Conservation (phyloP, 2,329 filamentous ascomycete genomes). For the Cladosporium austrohemisphaericum region DNA sequence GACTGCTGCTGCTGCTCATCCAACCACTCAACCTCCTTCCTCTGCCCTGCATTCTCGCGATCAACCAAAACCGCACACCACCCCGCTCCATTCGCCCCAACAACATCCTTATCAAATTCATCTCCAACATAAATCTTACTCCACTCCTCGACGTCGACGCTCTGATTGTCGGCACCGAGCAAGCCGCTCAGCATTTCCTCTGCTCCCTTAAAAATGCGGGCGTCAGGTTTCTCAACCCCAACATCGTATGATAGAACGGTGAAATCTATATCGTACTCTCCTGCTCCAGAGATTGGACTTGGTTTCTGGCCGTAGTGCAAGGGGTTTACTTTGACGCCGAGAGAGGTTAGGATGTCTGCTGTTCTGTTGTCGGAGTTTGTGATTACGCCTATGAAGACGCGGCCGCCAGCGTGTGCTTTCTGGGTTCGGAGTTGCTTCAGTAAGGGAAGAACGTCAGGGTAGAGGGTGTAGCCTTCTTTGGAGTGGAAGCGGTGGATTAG, state of each 20-base stretch:
- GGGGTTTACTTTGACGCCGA: constrained; percentile 50
- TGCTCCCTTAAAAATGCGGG: constrained; percentile 54
- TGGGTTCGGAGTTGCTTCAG: constrained; percentile 40
- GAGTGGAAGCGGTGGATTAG: constrained; percentile 55
- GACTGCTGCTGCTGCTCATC: constrained; percentile 17
- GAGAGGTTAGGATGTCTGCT: constrained; percentile 49
- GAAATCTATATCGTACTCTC: constrained; percentile 49
- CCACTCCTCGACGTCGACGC: constrained; percentile 22
- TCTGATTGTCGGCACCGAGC: constrained; percentile 29
- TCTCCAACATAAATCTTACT: constrained; percentile 54
- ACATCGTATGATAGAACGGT: constrained; percentile 62
- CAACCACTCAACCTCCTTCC: constrained; percentile 21
- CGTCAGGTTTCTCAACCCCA: constrained; percentile 57
- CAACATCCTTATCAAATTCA: constrained; percentile 49
- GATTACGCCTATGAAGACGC: constrained; percentile 53
- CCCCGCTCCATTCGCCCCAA: constrained; percentile 45
- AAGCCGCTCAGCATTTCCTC: constrained; percentile 40
- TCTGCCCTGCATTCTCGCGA: constrained; percentile 25
- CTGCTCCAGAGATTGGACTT: not conserved
- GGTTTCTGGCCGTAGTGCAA: constrained; percentile 25
- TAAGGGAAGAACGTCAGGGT: constrained; percentile 44
- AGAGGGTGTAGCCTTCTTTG: constrained; percentile 50
- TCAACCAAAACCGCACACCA: constrained; percentile 47
- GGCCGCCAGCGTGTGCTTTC: constrained; percentile 15
- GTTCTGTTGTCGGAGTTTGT: constrained; percentile 64